Evolutionary conservation across 2,329 filamentous ascomycete genomes (phyloP).

Genomic region (Tolypocladium tropicale): DNA sequence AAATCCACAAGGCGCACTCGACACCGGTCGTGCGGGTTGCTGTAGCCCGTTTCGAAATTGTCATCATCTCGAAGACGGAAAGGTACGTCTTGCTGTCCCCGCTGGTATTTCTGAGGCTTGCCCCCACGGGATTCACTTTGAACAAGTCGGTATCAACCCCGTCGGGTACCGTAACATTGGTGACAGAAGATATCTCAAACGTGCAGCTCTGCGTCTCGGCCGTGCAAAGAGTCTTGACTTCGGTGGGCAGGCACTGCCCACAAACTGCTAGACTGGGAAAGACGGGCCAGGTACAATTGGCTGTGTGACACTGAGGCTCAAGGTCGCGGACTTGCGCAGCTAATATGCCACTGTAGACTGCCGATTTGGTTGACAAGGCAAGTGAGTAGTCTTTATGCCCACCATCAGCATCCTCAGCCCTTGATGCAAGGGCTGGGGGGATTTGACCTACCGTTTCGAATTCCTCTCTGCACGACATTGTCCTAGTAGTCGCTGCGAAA

Average conservation of each 20-base stretch:
- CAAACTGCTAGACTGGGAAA: conserved; percentile 26
- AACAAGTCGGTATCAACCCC: conserved; percentile 16
- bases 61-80: conserved; percentile 24
- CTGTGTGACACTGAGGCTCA: conserved; percentile 17
- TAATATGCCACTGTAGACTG: conserved; percentile 26
- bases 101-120: conserved; percentile 3
- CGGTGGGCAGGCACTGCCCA: conserved; percentile 16
- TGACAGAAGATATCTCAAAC: conserved; percentile 18
- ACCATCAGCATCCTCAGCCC: background rate
- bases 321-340: conserved; percentile 15
- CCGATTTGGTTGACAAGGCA: conserved; percentile 25
- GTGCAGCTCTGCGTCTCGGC: conserved; percentile 14
- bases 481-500: conserved; percentile 25
- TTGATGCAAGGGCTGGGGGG: no score
- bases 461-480: conserved; percentile 15
- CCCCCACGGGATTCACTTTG: conserved; percentile 14
- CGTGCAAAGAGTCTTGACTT: conserved; percentile 9
- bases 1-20: conserved; percentile 27
- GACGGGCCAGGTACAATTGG: conserved; percentile 24
- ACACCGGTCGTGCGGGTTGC: conserved; percentile 11
- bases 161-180: conserved; percentile 12
- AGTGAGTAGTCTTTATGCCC: conserved; percentile 8
- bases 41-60: conserved; percentile 12
- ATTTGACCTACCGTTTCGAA: conserved; percentile 1
- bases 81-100: conserved; percentile 17